Percentiles rank a stretch among this genome's conserved stretches.
These are phyloP conservation scores for Ophryocystis elektroscirrha DNA, from an alignment of 169 alveolate species.

Conservation along the genomic window DNA sequence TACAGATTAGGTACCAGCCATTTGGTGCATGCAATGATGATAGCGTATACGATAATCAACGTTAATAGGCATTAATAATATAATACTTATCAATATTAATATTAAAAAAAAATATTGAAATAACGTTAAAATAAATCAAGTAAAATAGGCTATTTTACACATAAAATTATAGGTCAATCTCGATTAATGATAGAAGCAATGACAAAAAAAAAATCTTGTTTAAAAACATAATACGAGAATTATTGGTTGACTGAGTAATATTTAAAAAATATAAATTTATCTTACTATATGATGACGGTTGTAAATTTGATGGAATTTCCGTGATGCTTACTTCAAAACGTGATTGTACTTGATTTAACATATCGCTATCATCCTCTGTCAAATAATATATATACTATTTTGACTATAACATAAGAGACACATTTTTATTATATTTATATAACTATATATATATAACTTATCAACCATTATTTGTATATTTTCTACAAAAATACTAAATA, in stretches of 20 bases:
- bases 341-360: conserved; percentile 79
- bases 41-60: no score
- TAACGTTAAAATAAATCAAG: no score
- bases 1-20: no score
- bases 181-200: no score
- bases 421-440: neutral
- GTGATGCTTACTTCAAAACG: conserved; percentile 88
- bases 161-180: no score
- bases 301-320: conserved; percentile 77
- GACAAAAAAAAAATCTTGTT: no score
- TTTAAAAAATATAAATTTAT: neutral
- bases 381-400: conserved; percentile 21
- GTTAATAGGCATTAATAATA: no score
- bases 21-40: no score
- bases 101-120: no score
- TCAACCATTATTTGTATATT: neutral
- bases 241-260: conserved; percentile 10
- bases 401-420: neutral
- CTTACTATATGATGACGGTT: conserved; percentile 54
- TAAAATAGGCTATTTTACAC: no score
- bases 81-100: no score
- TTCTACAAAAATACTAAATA: neutral
- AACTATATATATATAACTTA: no score
- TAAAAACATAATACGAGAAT: conserved; percentile 4
- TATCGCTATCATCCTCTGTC: conserved; percentile 69